Evolutionary conservation across 768 basidiomycete genomes (phyloP).

Genomic region (Auriscalpium orientale): DNA sequence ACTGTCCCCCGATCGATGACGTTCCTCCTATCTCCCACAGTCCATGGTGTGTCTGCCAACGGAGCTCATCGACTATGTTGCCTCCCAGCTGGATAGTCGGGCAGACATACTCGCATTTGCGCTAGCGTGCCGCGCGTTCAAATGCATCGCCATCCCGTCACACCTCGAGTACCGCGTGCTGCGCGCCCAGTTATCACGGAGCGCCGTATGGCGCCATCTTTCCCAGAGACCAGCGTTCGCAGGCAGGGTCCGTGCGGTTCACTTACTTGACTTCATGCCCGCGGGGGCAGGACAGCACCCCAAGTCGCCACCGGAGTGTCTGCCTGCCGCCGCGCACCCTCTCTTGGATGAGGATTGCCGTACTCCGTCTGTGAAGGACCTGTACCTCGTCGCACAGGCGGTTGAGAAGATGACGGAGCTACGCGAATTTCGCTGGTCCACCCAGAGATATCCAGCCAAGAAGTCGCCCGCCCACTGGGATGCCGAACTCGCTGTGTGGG

Average conservation of each 20-base stretch:
- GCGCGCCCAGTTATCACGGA: neutral
- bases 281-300: no score
- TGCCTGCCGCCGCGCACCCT: no score
- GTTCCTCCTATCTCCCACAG: no score
- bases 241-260: slow-evolving; percentile 1
- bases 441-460: no score
- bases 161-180: slow-evolving; percentile 7
- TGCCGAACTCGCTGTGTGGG: no score
- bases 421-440: neutral
- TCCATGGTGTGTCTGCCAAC: neutral
- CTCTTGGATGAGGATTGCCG: no score
- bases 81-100: slow-evolving; percentile 1
- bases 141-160: slow-evolving; percentile 2
- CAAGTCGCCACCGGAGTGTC: no score
- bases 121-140: neutral
- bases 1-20: no score
- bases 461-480: no score
- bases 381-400: no score
- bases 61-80: slow-evolving; percentile 6
- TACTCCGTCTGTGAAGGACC: no score
- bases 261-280: no score
- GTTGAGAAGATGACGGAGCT: neutral
- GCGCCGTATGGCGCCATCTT: slow-evolving; percentile 2
- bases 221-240: slow-evolving; percentile 1
- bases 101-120: slow-evolving; percentile 5